Evolutionary conservation across 768 basidiomycete species (phyloP).

Genomic region (Phylloporus arenicola): DNA sequence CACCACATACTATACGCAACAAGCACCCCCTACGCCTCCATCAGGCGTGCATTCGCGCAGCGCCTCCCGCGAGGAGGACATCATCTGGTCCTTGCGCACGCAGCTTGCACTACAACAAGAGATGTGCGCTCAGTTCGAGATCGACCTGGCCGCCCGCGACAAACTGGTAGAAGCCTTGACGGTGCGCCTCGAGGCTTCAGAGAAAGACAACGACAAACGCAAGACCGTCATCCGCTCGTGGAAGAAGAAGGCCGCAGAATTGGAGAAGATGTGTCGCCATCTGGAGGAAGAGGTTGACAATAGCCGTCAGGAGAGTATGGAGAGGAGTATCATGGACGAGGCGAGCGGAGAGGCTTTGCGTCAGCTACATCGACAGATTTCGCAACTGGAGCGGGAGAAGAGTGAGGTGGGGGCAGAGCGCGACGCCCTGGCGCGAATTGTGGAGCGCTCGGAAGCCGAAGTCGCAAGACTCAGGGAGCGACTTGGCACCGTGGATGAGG

Average conservation of each 20-base stretch:
- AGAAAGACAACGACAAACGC: constrained; percentile 62
- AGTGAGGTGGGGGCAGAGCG: constrained; percentile 44
- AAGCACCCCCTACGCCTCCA: constrained; percentile 63
- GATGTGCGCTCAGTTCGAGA: constrained; percentile 69
- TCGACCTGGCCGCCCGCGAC: constrained; percentile 68
- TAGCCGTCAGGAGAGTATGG: constrained; percentile 75
- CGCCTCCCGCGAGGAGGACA: constrained; percentile 64
- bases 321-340: constrained; percentile 78
- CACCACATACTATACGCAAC: constrained; percentile 72
- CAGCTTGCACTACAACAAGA: constrained; percentile 73
- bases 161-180: constrained; percentile 61
- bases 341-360: constrained; percentile 75
- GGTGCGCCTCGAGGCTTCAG: constrained; percentile 46
- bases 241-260: constrained; percentile 73
- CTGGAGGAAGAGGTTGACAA: constrained; percentile 87
- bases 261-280: constrained; percentile 60
- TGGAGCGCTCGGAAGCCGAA: constrained; percentile 53
- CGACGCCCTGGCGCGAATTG: constrained; percentile 27
- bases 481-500: no score
- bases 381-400: constrained; percentile 66
- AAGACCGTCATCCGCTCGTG: constrained; percentile 50
- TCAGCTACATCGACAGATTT: constrained; percentile 75
- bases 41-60: constrained; percentile 48
- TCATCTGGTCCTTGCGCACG: constrained; percentile 69
- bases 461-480: constrained; percentile 46